Conservation (phyloP, 1,284 basidiomycete species). For the Hypsizygus ulmarius region DNA sequence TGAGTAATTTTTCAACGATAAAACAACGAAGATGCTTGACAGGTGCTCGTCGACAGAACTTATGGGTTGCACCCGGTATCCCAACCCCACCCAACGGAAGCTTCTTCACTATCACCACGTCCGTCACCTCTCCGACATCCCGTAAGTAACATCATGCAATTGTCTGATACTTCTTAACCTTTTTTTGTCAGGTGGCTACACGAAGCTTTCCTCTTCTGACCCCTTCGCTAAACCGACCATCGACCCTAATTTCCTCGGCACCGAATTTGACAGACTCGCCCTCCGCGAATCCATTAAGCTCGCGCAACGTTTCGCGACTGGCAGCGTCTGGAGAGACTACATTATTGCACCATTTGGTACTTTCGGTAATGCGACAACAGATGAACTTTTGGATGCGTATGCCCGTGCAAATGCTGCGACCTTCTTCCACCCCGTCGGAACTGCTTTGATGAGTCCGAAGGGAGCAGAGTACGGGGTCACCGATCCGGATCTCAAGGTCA, state of each 20-base stretch:
- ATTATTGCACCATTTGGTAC: conserved; percentile 20
- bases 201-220: conserved; percentile 23
- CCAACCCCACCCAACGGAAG: conserved; percentile 15
- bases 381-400: conserved; percentile 26
- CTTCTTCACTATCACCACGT: conserved; percentile 25
- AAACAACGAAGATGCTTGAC: background rate
- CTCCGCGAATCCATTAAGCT: conserved; percentile 21
- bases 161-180: background rate
- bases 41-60: background rate
- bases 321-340: conserved; percentile 23
- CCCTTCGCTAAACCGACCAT: conserved; percentile 28
- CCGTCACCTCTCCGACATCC: conserved; percentile 27
- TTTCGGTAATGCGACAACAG: conserved; percentile 21
- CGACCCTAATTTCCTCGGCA: conserved; percentile 23
- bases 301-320: conserved; percentile 21
- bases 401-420: conserved; percentile 18
- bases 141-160: conserved; percentile 15
- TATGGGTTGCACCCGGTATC: conserved; percentile 11
- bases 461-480: conserved; percentile 39
- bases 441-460: conserved; percentile 25
- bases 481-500: conserved; percentile 44
- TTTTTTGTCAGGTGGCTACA: conserved; percentile 25
- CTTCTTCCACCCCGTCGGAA: conserved; percentile 28
- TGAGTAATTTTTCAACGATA: background rate
- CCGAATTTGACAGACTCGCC: conserved; percentile 24